These are phyloP conservation scores for Trypanosoma rangeli DNA, from an alignment of 208 protist species.

Conservation along the genomic window DNA sequence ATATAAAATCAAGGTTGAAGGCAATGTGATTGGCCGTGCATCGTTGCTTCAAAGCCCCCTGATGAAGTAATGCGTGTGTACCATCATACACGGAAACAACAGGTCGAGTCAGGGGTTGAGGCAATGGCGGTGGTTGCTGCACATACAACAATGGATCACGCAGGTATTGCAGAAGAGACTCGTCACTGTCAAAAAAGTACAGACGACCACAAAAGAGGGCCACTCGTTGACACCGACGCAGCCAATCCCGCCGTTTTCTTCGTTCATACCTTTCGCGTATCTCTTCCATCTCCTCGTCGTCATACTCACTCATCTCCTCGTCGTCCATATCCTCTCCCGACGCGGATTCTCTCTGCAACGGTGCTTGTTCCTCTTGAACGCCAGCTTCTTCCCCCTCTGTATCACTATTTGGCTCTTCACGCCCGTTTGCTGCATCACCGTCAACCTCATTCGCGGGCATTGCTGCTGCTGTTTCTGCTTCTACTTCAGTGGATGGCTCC, in stretches of 20 bases:
- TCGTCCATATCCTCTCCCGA: constrained; percentile 34
- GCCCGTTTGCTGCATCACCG: neutral
- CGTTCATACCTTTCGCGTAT: constrained; percentile 44
- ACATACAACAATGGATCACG: constrained; percentile 71
- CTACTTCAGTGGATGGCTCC: constrained; percentile 13
- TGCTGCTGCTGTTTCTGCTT: neutral
- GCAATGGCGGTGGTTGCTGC: constrained; percentile 64
- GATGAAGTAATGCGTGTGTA: neutral
- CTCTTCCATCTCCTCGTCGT: constrained; percentile 74
- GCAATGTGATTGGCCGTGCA: constrained; percentile 68
- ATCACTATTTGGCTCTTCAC: neutral
- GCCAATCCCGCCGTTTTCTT: constrained; percentile 25
- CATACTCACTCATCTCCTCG: constrained; percentile 68
- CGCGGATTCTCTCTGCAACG: neutral
- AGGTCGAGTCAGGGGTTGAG: constrained; percentile 28
- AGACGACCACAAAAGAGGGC: constrained; percentile 57
- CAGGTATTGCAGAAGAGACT: constrained; percentile 54
- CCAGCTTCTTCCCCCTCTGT: neutral
- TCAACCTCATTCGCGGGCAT: no score
- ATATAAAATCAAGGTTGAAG: constrained; percentile 52
- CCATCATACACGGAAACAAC: constrained; percentile 27
- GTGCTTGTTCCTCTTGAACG: neutral
- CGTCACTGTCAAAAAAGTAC: constrained; percentile 80
- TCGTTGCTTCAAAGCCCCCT: constrained; percentile 45
- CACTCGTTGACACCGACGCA: constrained; percentile 39